Percentiles rank a stretch among this genome's conserved stretches.
phyloP scores from a whole-genome alignment of 2,329 filamentous ascomycete species.

The Cryphonectria parasitica region DNA sequence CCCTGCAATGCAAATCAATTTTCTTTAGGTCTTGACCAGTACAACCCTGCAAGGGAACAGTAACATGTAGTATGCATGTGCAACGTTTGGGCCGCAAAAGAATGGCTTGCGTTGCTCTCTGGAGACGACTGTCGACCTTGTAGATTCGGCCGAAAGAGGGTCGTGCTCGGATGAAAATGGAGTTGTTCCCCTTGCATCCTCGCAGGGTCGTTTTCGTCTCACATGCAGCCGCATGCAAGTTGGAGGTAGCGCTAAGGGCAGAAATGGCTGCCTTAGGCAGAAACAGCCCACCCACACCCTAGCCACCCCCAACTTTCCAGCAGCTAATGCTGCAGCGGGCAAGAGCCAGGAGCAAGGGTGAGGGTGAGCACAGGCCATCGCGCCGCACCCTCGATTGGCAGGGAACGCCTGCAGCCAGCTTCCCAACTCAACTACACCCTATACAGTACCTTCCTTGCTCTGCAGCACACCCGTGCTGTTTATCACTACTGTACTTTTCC shows the following conservation, averaged over 20 bases:
- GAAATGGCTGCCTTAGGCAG: conserved; percentile 25
- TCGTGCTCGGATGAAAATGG: background rate
- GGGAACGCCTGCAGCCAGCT: conserved; percentile 18
- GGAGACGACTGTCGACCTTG: background rate
- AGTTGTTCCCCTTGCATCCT: background rate
- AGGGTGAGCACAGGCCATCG: conserved; percentile 26
- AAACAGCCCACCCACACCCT: background rate
- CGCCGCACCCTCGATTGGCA: conserved; percentile 25
- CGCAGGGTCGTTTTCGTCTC: background rate
- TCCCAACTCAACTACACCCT: conserved; percentile 12
- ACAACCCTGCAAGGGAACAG: background rate
- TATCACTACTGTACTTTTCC: conserved; percentile 28
- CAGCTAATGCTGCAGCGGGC: background rate
- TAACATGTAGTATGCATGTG: background rate
- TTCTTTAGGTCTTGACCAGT: background rate
- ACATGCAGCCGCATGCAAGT: background rate
- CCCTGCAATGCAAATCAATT: background rate
- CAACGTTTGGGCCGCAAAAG: background rate
- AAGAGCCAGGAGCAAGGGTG: background rate
- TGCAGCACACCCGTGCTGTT: conserved; percentile 16
- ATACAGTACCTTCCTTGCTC: background rate
- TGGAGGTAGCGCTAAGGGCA: conserved; percentile 7
- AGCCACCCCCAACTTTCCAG: too few relatives aligned
- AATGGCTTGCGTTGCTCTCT: background rate
- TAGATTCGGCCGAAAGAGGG: background rate